Conservation (phyloP, 1,284 basidiomycete genomes). For the Sanguinoderma infundibulare region DNA sequence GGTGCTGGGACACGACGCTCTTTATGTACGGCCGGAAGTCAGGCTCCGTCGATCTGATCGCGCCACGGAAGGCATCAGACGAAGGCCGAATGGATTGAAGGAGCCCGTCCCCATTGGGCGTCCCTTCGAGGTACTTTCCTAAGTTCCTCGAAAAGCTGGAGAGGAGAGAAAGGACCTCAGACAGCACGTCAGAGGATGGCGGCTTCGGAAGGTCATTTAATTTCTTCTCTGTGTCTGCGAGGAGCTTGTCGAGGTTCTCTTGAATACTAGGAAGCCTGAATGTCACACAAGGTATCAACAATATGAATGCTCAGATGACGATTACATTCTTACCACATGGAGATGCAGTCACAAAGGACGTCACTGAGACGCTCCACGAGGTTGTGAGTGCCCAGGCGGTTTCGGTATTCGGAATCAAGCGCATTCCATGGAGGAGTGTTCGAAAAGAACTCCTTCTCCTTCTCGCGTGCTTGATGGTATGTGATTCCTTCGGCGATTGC, state of each 20-base stretch:
- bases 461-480: constrained; percentile 59
- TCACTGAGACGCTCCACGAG: constrained; percentile 47
- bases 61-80: constrained; percentile 49
- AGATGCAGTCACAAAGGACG: constrained; percentile 42
- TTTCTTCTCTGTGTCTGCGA: constrained; percentile 42
- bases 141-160: constrained; percentile 52
- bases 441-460: constrained; percentile 74
- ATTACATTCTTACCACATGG: too few relatives aligned
- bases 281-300: neutral
- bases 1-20: neutral
- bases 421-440: constrained; percentile 58
- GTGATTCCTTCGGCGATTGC: constrained; percentile 59
- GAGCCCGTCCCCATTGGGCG: constrained; percentile 51
- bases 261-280: constrained; percentile 67
- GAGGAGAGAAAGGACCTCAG: constrained; percentile 56
- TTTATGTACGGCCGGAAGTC: constrained; percentile 42
- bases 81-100: constrained; percentile 56
- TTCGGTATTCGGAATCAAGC: constrained; percentile 51
- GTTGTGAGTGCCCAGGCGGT: constrained; percentile 56
- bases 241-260: constrained; percentile 48
- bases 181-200: constrained; percentile 57
- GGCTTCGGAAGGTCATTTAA: constrained; percentile 52
- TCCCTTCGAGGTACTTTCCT: constrained; percentile 51
- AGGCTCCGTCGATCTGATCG: constrained; percentile 59
- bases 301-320: too few relatives aligned